Base-by-base conservation (phyloP, 2,329 filamentous ascomycete species). In the Blumeria hordei region DNA sequence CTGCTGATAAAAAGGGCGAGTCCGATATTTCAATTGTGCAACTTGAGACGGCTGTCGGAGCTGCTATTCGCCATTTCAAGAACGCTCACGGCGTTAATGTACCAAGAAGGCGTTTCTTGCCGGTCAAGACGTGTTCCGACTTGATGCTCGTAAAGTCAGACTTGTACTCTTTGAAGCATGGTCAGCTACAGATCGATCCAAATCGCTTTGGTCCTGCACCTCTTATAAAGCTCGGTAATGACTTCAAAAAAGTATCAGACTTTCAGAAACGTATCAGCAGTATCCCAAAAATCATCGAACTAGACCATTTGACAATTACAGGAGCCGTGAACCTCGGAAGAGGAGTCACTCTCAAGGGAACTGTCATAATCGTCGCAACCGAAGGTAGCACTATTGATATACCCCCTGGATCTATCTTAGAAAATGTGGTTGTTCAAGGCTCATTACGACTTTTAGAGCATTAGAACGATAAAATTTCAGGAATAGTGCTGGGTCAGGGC, bases 241-340 rank as follows among this genome's bases (percentile, higher is more conserved):
- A 98, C 77, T 98, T 98, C 81, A 98, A 98, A 84, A 98, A 98
- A 81, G 92, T 98, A 41, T 96, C 90, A 1, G 92, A 88, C 74
- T 93, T 93, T 77, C 83, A 88, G 73, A 82, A 86, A 71, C 83
- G 83, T 67, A 88, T 93, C 62, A 76, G 83, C 10, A 87, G 82
- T 60, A 93, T 93, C 64, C 86, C 86, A 66, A 88, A 86, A 77
- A 88, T 93, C 63, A 80, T 92, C 61, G 86, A 93, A 74, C 78
- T 92, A 52, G 86, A 93, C 67, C 92, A 98, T 68, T 78, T 98
- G 57, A 98, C 92, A 67, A 94, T 98, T 64, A 98, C 92, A 37
- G 92, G 92, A 67, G 87, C 88, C 47, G 92, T 98, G 69, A 96
- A 95, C 74, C 79, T 98, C 56, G 90, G 90, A 61, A 86, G 92